Evolutionary conservation across 768 basidiomycete genomes (phyloP).

Genomic region (Nidularia pulvinata): DNA sequence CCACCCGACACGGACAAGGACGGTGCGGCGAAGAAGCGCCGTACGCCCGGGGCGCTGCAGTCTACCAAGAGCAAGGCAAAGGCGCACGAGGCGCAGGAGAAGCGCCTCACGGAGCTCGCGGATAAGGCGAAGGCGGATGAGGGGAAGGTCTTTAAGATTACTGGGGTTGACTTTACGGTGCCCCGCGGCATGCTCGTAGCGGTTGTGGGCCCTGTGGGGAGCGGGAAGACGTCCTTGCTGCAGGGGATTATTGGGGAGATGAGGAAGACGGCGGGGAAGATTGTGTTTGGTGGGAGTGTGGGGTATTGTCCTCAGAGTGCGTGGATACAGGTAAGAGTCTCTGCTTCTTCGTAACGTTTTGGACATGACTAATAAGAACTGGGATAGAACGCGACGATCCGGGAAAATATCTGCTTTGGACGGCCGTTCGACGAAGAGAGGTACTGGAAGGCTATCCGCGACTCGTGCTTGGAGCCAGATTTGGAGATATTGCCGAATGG

Average conservation of each 20-base stretch:
- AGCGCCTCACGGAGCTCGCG: conserved; percentile 10
- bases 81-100: conserved; percentile 25
- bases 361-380: not conserved
- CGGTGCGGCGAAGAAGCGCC: conserved; percentile 24
- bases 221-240: conserved; percentile 68
- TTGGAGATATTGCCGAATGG: conserved; percentile 75
- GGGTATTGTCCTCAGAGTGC: conserved; percentile 87
- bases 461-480: conserved; percentile 81
- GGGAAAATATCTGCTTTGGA: conserved; percentile 91
- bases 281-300: conserved; percentile 74
- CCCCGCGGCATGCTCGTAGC: conserved; percentile 81
- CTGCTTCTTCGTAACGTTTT: not conserved
- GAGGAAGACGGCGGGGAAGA: conserved; percentile 64
- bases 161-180: conserved; percentile 63
- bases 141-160: conserved; percentile 59
- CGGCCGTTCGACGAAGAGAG: conserved; percentile 76
- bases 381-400: conserved; percentile 72
- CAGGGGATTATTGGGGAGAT: conserved; percentile 85
- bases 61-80: conserved; percentile 13
- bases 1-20: conserved; percentile 40
- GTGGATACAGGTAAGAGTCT: conserved; percentile 74
- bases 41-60: conserved; percentile 4
- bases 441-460: conserved; percentile 80
- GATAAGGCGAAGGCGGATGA: conserved; percentile 30
- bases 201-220: conserved; percentile 82